Percentiles rank a stretch among this genome's conserved stretches.
Evolutionary conservation across 441 rosid species (phyloP).

Genomic region (Euphorbia corollata): DNA sequence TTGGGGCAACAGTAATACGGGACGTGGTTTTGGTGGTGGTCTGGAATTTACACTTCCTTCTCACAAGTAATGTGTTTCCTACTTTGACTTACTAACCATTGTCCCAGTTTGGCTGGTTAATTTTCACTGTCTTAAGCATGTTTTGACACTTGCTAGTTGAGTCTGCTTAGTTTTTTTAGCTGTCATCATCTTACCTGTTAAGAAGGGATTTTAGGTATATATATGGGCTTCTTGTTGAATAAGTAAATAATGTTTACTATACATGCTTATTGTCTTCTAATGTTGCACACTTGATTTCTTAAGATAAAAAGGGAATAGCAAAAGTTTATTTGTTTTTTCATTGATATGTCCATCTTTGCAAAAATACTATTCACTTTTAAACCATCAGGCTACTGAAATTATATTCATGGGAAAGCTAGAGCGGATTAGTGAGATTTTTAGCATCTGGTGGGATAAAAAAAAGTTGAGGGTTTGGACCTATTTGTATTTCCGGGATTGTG

Average conservation of each 20-base stretch:
- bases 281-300: not conserved
- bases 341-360: not conserved
- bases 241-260: not conserved
- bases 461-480: not conserved
- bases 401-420: too few species aligned
- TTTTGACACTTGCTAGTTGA: not conserved
- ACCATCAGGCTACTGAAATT: not conserved
- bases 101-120: not conserved
- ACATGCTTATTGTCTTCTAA: not conserved
- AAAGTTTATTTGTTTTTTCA: not conserved
- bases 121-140: conserved; percentile 3
- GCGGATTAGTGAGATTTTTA: too few species aligned
- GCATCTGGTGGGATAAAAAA: too few species aligned
- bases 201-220: conserved; percentile 1
- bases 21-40: conserved; percentile 68
- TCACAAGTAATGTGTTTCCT: conserved; percentile 64
- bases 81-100: conserved; percentile 15
- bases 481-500: not conserved
- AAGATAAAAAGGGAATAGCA: not conserved
- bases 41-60: conserved; percentile 94
- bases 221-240: not conserved
- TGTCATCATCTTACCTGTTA: not conserved
- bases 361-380: not conserved
- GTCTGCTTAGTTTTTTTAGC: not conserved
- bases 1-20: conserved; percentile 56